These are phyloP conservation scores for Tetrahymena thermophila DNA, from an alignment of 73 alveolate species.

Conservation along the genomic window DNA sequence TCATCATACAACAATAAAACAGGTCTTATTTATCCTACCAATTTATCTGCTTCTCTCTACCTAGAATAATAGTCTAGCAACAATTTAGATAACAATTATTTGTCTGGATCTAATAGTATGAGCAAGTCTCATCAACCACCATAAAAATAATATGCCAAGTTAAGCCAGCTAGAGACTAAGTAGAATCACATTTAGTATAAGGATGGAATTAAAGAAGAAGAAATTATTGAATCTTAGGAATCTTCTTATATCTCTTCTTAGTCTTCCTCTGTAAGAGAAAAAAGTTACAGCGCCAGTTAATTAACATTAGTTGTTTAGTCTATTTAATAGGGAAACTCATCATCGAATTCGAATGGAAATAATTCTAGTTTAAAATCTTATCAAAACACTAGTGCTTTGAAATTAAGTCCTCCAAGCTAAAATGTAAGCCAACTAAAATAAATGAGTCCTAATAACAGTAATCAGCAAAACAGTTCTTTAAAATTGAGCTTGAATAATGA, in stretches of 20 bases:
- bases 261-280: background rate
- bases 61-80: background rate
- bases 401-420: background rate
- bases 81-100: background rate
- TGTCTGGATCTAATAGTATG: background rate
- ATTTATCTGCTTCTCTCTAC: background rate
- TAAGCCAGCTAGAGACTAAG: background rate
- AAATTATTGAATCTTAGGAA: background rate
- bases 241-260: background rate
- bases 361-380: background rate
- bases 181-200: background rate
- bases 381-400: background rate
- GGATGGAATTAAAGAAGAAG: background rate
- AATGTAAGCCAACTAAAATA: background rate
- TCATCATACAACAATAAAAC: background rate
- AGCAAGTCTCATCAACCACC: background rate
- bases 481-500: background rate
- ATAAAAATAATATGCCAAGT: background rate
- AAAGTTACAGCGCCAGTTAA: background rate
- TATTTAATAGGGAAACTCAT: background rate
- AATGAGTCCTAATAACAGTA: background rate
- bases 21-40: background rate
- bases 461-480: background rate
- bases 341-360: background rate
- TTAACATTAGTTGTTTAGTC: background rate